Base-by-base conservation (phyloP, 306 rosid genomes). In the Sechiopsis laciniata region DNA sequence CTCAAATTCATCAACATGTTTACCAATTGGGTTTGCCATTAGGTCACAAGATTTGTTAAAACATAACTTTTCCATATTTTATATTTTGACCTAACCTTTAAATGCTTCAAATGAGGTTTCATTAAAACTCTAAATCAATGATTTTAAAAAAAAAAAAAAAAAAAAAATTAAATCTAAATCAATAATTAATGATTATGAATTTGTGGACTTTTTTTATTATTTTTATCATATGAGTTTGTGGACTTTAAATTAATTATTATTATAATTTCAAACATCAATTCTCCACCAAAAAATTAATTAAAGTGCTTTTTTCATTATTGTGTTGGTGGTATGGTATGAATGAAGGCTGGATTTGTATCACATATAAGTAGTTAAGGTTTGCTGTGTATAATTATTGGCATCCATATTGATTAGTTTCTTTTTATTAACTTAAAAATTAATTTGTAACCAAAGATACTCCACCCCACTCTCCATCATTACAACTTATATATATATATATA, bases 271-370 rank as follows among this genome's bases (percentile, higher is more conserved):
- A 62, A 59, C 40, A 22, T 59, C 20, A 13, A 26, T 6, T 61
- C 46, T 14, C 6, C 46, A 61, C 2, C 19, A 61, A 29, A 29
- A 29, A 10, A 24, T 26, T 13, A 60, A 60, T 26, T 60, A 15
- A 26, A 13, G 29, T 26, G 11, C 6, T 7, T 3, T 29, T 13
- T 13, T 29, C 19, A 60, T 60, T 60, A 60, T 60, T 13, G 2
- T 24, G 67, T 6, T 13, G 45, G 15, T 29, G 67, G 66, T 60
- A 60, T 60, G 67, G 67, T 29, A 60, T 26, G 42, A 13, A 60
- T 59, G 46, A 60, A 26, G 67, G 45, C 15, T 24, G 45, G 67
- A 60, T 29, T 60, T 60, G 67, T 45, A 45, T 60, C 67, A 29
- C 46, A 62, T 32, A 29, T 29, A 62, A 62, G 20, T 62, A 32